Conservation (phyloP, 2,329 filamentous ascomycete genomes). For the Penicillium vulpinum region DNA sequence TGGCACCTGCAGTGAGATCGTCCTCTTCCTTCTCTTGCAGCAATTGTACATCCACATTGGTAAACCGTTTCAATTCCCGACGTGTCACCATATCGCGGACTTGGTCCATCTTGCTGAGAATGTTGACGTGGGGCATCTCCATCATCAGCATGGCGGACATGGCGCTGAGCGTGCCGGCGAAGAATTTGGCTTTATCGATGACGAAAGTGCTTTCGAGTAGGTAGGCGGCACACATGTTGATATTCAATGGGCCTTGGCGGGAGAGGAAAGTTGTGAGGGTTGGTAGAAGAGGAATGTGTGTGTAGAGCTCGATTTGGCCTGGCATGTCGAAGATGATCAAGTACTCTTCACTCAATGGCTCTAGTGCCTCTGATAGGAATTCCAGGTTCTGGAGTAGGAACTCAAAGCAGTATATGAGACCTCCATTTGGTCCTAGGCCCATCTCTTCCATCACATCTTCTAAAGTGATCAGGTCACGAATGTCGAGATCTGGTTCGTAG, state of each 20-base stretch:
- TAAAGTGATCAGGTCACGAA: conserved; percentile 89
- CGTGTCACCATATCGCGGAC: conserved; percentile 86
- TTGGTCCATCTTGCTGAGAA: conserved; percentile 96
- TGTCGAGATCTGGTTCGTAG: conserved; percentile 89
- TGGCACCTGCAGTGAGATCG: conserved; percentile 55
- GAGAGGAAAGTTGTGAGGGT: conserved; percentile 79
- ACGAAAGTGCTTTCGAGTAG: conserved; percentile 95
- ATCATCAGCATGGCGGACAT: conserved; percentile 99
- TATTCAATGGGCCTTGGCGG: conserved; percentile 75
- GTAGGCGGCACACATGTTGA: conserved; percentile 90
- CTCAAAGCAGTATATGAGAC: conserved; percentile 94
- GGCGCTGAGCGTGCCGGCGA: conserved; percentile 88
- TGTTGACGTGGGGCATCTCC: conserved; percentile 93
- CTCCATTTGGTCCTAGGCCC: conserved; percentile 85
- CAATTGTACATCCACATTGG: conserved; percentile 79
- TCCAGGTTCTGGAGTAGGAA: conserved; percentile 93
- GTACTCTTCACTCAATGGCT: conserved; percentile 87
- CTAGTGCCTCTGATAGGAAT: conserved; percentile 81
- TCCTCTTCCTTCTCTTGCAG: conserved; percentile 66
- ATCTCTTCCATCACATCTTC: conserved; percentile 97
- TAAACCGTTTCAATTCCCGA: conserved; percentile 83
- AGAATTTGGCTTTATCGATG: conserved; percentile 94
- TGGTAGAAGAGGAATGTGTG: conserved; percentile 89
- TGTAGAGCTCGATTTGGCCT: conserved; percentile 97
- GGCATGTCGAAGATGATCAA: conserved; percentile 99